Base-by-base conservation (phyloP, 139 green algal species). In the Auxenochlorella pyrenoidosa region DNA sequence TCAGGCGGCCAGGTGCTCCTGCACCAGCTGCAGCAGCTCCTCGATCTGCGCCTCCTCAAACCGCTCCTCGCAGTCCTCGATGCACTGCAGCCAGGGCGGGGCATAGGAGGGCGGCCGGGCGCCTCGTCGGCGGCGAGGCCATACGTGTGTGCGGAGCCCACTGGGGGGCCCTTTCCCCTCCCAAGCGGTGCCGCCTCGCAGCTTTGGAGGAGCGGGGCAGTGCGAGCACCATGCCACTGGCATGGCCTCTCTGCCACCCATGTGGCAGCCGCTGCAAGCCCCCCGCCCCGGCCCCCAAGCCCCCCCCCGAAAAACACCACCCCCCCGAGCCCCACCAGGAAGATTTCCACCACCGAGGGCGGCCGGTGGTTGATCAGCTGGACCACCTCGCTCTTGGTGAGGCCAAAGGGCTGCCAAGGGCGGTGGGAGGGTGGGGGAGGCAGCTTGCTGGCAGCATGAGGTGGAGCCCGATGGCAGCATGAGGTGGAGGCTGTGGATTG, bases 361-460 rank as follows among this genome's bases (percentile, higher is more conserved):
- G 93, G 93, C 19, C 40, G 71, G 70, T 90, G 86, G 87, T 96
- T 96, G 41, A 94, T 60, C 30, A 96, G 75, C 86, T 96, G 93
- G 36, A 96, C 51, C 47, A 92, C 65, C 83, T 95, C 93, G 13
- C 68, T 79, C n/a, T 84, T 89, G 32, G 88, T 91, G 36, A 95
- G 71, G 13, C 77, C 38, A 58, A 90, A 94, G 22, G 80, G 82
- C 90, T 93, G 81, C 59, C 75, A 28, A 8, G n/a, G 10, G 68
- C 22, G 34, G n/a, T 26, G 34, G 68, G 8, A 75, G 36, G n/a
- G 34, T 5, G 40, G 21, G 44, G 2, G 8, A 40, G 44, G 40
- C 75, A 18, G 40, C n/a, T n/a, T n/a, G n/a, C n/a, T n/a, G n/a
- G n/a, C n/a, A n/a, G n/a, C n/a, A n/a, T n/a, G n/a, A n/a, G n/a